Evolutionary conservation across 2,329 filamentous ascomycete species (phyloP), one percentile per base, ranked within the genome.

Genomic region (Talaromyces piceae): DNA sequence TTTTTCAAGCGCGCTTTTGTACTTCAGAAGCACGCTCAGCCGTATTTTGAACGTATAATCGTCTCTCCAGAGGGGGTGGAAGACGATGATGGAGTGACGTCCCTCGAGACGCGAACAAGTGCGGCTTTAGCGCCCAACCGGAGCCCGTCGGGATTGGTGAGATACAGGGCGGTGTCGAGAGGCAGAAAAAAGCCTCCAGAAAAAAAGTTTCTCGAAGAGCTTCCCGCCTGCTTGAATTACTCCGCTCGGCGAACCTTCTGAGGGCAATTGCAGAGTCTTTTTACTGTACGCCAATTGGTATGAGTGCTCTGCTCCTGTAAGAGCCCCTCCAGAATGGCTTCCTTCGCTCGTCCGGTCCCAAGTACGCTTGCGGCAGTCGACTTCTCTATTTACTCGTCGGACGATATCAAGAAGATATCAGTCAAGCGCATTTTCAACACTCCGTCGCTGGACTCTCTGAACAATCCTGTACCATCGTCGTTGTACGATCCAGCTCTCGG

Each of bases 351-450:
- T 65, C 91, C 93, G 41, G 81, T 95, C 56, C 79, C 87, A 58
- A 94, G 90, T 63, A 78, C 84, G 66, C 86, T 98, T 63, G 81
- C 86, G 67, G 86, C 85, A 66, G 88, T 98, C 64, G 88, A 94
- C 67, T 98, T 98, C 70, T 84, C 83, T 43, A 88, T 94, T 65
- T 82, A 97, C 59, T 83, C 87, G 18, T 78, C 84, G 47, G 77
- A 85, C 54, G 91, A 98, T 69, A 90, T 98, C 66, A 84, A 84
- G 67, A 80, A 84, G 55, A 83, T 97, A 61, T 98, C 93, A 7
- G 93, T 96, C 59, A 93, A 93, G 76, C 83, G 84, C 70, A 95
- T 98, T 61, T 87, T 94, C 65, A 95, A 94, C 73, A 86, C 90
- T 47, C 88, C 81, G 59, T 95, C 93, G n/a, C 93, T 97, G 68